A percentile compares a stretch with the other conserved stretches of the same genome.
Evolutionary conservation across 2,329 filamentous ascomycete species (phyloP).

Genomic region (Pezicula carpinea): DNA sequence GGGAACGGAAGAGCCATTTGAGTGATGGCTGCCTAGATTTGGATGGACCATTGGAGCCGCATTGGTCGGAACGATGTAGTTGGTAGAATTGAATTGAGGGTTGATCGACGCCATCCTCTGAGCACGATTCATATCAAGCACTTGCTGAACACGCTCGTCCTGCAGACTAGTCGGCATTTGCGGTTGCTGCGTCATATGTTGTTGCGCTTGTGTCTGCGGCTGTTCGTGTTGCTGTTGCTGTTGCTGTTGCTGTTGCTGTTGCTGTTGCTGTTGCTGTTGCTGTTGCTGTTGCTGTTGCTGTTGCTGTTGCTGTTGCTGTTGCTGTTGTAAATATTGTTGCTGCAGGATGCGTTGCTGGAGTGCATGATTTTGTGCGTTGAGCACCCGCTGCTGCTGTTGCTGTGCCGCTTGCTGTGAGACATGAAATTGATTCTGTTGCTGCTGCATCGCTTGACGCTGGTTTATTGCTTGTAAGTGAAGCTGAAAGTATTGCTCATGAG

Average conservation of each 20-base stretch:
- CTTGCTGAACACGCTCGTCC: slow-evolving; percentile 1
- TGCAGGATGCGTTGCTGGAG: slow-evolving; percentile 3
- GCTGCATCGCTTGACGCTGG: neutral
- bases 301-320: slow-evolving; percentile 12
- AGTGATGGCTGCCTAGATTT: neutral
- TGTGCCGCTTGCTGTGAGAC: slow-evolving; percentile 4
- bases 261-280: slow-evolving; percentile 3
- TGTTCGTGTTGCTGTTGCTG: too few relatives aligned
- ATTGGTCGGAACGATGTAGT: too few relatives aligned
- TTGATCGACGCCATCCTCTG: neutral
- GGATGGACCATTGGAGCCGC: too few relatives aligned
- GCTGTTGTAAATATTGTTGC: slow-evolving; percentile 9
- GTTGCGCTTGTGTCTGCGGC: too few relatives aligned
- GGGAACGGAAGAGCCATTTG: neutral
- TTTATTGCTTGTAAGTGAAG: neutral
- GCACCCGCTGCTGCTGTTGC: slow-evolving; percentile 5
- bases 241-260: slow-evolving; percentile 2
- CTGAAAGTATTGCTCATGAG: neutral
- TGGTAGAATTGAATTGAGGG: neutral
- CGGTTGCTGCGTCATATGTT: slow-evolving; percentile 1
- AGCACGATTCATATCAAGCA: slow-evolving; percentile 2
- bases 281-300: slow-evolving; percentile 4
- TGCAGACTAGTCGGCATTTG: slow-evolving; percentile 3
- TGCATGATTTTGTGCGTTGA: neutral
- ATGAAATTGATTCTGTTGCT: slow-evolving; percentile 8